Evolutionary conservation across 805 yeast genomes (phyloP).

Genomic region (Candida orba): DNA sequence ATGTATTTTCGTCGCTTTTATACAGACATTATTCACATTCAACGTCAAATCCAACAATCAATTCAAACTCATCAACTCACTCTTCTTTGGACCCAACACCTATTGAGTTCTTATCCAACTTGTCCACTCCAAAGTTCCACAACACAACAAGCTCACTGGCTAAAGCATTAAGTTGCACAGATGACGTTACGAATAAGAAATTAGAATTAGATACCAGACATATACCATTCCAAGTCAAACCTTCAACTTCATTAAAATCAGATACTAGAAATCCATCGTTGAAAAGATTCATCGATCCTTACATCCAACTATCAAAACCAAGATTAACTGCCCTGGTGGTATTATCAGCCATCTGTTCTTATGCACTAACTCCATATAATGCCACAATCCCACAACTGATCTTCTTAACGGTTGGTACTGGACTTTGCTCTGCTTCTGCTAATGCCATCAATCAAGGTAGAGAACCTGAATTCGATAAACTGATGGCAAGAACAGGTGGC

Average conservation of each 20-base stretch:
- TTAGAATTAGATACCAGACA: conserved; percentile 16
- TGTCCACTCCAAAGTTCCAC: conserved; percentile 12
- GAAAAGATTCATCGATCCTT: conserved; percentile 45
- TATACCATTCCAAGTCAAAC: conserved; percentile 53
- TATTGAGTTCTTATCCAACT: conserved; percentile 31
- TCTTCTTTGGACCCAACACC: conserved; percentile 27
- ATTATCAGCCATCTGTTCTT: conserved; percentile 86
- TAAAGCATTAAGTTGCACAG: conserved; percentile 29
- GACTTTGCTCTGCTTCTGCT: conserved; percentile 86
- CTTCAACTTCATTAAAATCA: conserved; percentile 23
- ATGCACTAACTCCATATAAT: conserved; percentile 82
- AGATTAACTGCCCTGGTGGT: conserved; percentile 81
- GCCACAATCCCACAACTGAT: conserved; percentile 66
- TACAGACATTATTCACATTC: neutral
- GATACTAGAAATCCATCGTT: conserved; percentile 22
- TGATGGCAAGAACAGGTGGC: conserved; percentile 81
- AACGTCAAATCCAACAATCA: neutral
- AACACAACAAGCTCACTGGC: conserved; percentile 10
- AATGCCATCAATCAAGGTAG: conserved; percentile 97
- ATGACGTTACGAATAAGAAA: conserved; percentile 18
- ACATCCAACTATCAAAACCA: conserved; percentile 84
- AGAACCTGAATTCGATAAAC: conserved; percentile 82
- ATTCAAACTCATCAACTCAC: neutral
- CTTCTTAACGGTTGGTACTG: conserved; percentile 76
- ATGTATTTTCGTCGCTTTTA: no score